phyloP scores from a whole-genome alignment of 768 basidiomycete species.

The Boletus subparvulus region DNA sequence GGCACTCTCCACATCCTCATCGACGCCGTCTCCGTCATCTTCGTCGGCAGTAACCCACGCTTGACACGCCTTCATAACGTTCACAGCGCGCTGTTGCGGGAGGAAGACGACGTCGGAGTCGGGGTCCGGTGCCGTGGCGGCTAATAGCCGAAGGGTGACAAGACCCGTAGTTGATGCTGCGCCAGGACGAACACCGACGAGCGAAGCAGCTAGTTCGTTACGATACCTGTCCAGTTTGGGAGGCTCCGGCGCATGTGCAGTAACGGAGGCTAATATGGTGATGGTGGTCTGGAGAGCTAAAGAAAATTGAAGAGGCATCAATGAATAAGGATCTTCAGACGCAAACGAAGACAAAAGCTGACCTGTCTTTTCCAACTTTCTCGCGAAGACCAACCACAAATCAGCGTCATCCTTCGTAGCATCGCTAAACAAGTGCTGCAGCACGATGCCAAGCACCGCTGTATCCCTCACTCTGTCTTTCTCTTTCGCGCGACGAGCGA shows the following conservation, averaged over 20 bases:
- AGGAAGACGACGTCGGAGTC: slow-evolving; percentile 84
- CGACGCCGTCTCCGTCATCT: slow-evolving; percentile 56
- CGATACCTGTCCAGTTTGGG: slow-evolving; percentile 75
- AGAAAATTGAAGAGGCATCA: background rate
- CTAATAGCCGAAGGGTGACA: slow-evolving; percentile 62
- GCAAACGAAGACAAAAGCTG: slow-evolving; percentile 17
- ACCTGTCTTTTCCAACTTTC: slow-evolving; percentile 65
- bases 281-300: slow-evolving; percentile 71
- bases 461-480: slow-evolving; percentile 53
- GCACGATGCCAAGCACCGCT: slow-evolving; percentile 57
- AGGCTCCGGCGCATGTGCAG: slow-evolving; percentile 63
- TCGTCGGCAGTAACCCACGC: slow-evolving; percentile 71
- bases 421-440: slow-evolving; percentile 60
- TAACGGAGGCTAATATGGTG: slow-evolving; percentile 62
- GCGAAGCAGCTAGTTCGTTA: slow-evolving; percentile 84
- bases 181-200: slow-evolving; percentile 62
- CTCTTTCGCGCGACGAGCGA: slow-evolving; percentile 32
- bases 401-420: slow-evolving; percentile 67
- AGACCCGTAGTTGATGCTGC: slow-evolving; percentile 73
- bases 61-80: slow-evolving; percentile 81
- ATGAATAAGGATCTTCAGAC: background rate
- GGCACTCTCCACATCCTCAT: slow-evolving; percentile 75
- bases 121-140: slow-evolving; percentile 69
- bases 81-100: slow-evolving; percentile 80
- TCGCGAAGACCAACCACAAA: slow-evolving; percentile 70